Base-by-base conservation (phyloP, 306 rosid species). In the Cyclanthera cordifolia region DNA sequence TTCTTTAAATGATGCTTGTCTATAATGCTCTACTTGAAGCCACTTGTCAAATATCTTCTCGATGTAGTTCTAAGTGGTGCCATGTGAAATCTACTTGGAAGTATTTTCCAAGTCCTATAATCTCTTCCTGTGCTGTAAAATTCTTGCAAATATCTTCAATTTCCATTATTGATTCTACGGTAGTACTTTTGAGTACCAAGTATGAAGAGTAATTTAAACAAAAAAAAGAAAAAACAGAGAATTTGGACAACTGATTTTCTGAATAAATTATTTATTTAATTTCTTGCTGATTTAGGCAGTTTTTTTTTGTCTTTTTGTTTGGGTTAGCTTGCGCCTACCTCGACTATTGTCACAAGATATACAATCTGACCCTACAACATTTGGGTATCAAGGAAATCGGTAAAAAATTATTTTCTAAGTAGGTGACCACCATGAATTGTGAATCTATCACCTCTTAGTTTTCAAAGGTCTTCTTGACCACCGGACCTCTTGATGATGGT, bases 31-130 rank as follows among this genome's bases (percentile, higher is more conserved):
- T 66, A n/a, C 39, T 43, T 43, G 69, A 41, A 20, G 69, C 52
- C 19, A 64, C 64, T 64, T 39, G 52, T 41, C 69, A 63, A 63
- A 12, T 39, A 41, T 39, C 50, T 63, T 19, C 48, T 41, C 69
- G 11, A 41, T 34, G 67, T 60, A 34, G 67, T 60, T 34, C 46
- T 60, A 48, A 60, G 48, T 37, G 28, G 67, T 60, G 67, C 48
- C 48, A 37, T 34, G 8, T 60, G 67, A 56, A 34, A 17, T 10
- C 67, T 60, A 60, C 28, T 60, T 16, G 10, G 28, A 60, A 60
- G 25, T 60, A 34, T 34, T 48, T 60, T 60, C 67, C 67, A 60
- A 60, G 23, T 60, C 9, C 24, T 60, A 60, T 34, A 32, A 12
- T 60, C 67, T 60, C 46, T 34, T 60, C 27, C 46, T 17, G 67